Evolutionary conservation across 2,329 filamentous ascomycete genomes (phyloP).

Genomic region (Cordyceps pruinosa): DNA sequence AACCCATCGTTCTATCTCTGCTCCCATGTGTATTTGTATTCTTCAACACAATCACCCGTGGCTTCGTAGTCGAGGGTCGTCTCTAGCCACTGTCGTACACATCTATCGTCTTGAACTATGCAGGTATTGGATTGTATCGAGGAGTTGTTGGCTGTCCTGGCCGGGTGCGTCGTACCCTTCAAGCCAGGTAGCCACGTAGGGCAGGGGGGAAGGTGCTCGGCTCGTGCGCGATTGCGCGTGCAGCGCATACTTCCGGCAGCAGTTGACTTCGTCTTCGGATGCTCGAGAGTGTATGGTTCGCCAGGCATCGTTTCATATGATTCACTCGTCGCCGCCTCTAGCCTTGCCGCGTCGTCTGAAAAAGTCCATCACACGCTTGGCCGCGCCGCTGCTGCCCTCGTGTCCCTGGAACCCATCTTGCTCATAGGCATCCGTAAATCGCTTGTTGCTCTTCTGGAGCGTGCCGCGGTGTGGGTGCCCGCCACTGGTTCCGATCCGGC

Average conservation of each 20-base stretch:
- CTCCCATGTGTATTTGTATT: background rate
- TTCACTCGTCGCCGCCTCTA: constrained; percentile 53
- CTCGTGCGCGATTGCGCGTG: background rate
- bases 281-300: background rate
- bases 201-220: background rate
- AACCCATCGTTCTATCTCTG: background rate
- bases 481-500: constrained; percentile 29
- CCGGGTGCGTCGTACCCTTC: background rate
- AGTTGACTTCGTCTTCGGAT: background rate
- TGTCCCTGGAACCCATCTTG: constrained; percentile 60
- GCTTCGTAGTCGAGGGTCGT: background rate
- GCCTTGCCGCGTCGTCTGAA: constrained; percentile 83
- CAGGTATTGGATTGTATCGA: background rate
- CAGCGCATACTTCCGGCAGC: background rate
- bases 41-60: background rate
- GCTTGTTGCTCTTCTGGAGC: constrained; percentile 77
- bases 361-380: constrained; percentile 95
- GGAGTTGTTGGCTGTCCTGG: background rate
- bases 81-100: background rate
- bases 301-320: constrained; percentile 12
- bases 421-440: constrained; percentile 86
- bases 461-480: constrained; percentile 44
- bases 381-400: constrained; percentile 77
- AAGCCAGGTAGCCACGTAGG: background rate
- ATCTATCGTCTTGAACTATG: background rate